Base-by-base conservation (phyloP, 352 stramenopile genomes). In the Globisporangium viniferum region DNA sequence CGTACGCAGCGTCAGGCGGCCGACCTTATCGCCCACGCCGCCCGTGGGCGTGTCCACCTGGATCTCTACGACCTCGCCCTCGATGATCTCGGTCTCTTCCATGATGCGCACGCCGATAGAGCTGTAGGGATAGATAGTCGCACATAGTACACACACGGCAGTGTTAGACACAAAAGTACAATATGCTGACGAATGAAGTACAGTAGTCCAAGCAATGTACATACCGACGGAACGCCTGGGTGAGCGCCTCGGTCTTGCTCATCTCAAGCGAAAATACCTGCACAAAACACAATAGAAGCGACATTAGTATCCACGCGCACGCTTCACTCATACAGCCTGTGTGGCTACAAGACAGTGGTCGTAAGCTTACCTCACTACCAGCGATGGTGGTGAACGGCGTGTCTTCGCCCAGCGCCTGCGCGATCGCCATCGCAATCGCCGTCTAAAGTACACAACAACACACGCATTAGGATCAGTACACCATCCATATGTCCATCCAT, bases 51-150 rank as follows among this genome's bases (percentile, higher is more conserved):
- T 91, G 65, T 99, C 97, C 67, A 99, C 95, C 81, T 99, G 96
- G 70, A 99, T 98, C 76, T 99, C 98, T 22, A 99, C 97, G 18
- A 99, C 97, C 86, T 99, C 98, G 66, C 98, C 98, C 80, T 99
- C 97, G 76, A 99, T 99, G 65, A 99, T 98, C 78, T 99, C 98
- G 31, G 97, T 99, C 79, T 99, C 98, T 85, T 99, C 97, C 84
- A 99, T 98, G 78, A 99, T 99, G 48, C 95, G 85, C 39, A 99
- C 94, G 48, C 97, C 97, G 80, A 99, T 99, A 8, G 91, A 98
- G 41, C 44, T 51, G 24, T n/a, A 49, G 18, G 18, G 18, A n/a
- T 46, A 46, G 18, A 51, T 24, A 51, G 7, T 20, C 44, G 22
- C 44, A 22, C 44, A 49, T 6, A 51, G 12, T 46, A 46, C 39